Conservation (phyloP, 2,329 filamentous ascomycete species). For the Monilinia polystroma region DNA sequence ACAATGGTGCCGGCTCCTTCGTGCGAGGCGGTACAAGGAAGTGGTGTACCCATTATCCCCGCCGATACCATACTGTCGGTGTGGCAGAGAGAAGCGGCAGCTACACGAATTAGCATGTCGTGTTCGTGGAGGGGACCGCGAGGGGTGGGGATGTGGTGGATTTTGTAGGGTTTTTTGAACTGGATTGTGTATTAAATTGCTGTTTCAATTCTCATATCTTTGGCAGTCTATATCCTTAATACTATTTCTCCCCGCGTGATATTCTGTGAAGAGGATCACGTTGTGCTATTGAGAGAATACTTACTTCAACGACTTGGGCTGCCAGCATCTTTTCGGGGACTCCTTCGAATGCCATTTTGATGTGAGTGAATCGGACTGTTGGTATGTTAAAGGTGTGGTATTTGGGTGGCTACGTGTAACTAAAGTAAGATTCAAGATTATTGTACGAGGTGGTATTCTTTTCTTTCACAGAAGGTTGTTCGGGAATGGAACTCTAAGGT, state of each 20-base stretch:
- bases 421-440: neutral
- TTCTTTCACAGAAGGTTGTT: neutral
- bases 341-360: conserved; percentile 26
- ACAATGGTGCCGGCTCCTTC: conserved; percentile 39
- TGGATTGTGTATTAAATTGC: conserved; percentile 29
- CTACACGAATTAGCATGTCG: conserved; percentile 60
- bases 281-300: neutral
- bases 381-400: neutral
- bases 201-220: neutral
- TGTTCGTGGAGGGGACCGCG: conserved; percentile 43
- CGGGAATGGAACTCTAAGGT: neutral
- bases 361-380: neutral
- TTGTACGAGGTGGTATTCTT: neutral
- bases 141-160: conserved; percentile 52
- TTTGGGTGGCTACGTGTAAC: neutral
- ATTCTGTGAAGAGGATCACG: too few species aligned
- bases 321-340: conserved; percentile 49
- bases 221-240: neutral
- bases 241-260: too few species aligned
- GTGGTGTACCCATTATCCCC: conserved; percentile 48
- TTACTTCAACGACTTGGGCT: conserved; percentile 48
- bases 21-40: conserved; percentile 53
- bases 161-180: conserved; percentile 55
- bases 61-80: conserved; percentile 57
- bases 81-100: conserved; percentile 58